Evolutionary conservation across 495 filamentous ascomycete genomes (phyloP), one percentile per base, ranked within the genome.

Genomic region (Aspergillus nidulans): DNA sequence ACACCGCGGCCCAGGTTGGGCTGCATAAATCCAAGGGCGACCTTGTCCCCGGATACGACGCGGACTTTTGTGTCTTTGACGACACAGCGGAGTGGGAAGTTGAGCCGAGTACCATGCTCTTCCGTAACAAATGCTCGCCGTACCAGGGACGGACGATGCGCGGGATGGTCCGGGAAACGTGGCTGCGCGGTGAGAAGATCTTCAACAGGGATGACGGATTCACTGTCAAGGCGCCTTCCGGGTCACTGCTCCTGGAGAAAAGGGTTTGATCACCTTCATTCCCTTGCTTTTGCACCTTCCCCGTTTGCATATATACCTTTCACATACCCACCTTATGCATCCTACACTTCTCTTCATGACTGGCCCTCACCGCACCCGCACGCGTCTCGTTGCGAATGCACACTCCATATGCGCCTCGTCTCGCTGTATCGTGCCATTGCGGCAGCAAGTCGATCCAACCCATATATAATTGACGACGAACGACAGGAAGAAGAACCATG

Each of bases 31-130:
- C 75, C 59, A 98, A 98, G 76, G 94, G 94, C 34, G 87, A 87
- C 41, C 69, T 98, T 42, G 82, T 78, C 36, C 86, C 86, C 4
- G 94, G 94, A 18, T 88, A 90, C 73, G 94, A 98, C 69, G 94
- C 87, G 2, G 94, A 98, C 70, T 76, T 98, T 16, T 90, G 86
- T 55, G 86, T 97, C 20, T 98, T 98, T 72, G 94, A 97, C 63
- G 89, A 92, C 44, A 74, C 82, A 42, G 86, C 83, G 25, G 80
- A 80, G 61, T 98, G 91, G 80, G 80, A 83, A 36, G 82, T 96
- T 51, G 75, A 78, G 62, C 67, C 68, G 12, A 75, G 70, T 63
- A 76, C 76, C 26, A 96, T 98, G 92, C 80, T 94, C 38, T 98
- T 95, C 81, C 83, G 91, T 61, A 97, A 98, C 68, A 95, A 95